Base-by-base conservation (phyloP, 208 protist genomes). In the Herpetomonas tarakana region DNA sequence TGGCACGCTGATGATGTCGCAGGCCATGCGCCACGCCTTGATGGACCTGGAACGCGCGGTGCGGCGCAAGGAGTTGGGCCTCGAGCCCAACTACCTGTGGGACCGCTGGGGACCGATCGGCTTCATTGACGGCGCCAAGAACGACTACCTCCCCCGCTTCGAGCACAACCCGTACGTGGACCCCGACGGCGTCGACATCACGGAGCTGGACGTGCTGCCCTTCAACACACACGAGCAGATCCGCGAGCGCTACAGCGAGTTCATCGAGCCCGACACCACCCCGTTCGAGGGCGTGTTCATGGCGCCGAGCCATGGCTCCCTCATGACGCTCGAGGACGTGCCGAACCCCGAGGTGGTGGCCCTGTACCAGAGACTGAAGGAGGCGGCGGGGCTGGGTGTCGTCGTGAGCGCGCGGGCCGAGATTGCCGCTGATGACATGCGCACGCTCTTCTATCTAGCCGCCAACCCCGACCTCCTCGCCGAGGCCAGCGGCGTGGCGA, bases 141-240 rank as follows among this genome's bases (percentile, higher is more conserved):
- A 67, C 14, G 87, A 96, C 70, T 93, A 90, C 60, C 71, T 96
- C 19, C 91, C 91, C 0, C 85, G 91, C 26, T 93, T 96, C 61
- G 71, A 74, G 45, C 86, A 94, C 69, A 94, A 94, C 60, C 85
- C 87, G 1, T 90, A 89, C 68, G 74, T 91, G 21, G 91, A 96
- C 64, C 91, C 91, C 1, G 91, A 96, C 52, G 91, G 91, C 50
- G 91, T 96, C 1, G 85, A 91, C 22, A 81, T 93, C n/a, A 91
- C 86, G 54, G 85, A 96, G 72, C 60, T 92, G 9, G 86, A 94
- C 58, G 84, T 94, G 51, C 61, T 87, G 16, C 83, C 87, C 9
- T 93, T 93, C 68, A 93, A 92, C 72, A 92, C 87, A 7, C 91
- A 93, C 62, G 87, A 93, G 60, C 84, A 93, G 59, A 88, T 96